A percentile compares a stretch with the other conserved stretches of the same genome.
Conservation (phyloP, 495 filamentous ascomycete species). For the Talaromyces trachyspermus region DNA sequence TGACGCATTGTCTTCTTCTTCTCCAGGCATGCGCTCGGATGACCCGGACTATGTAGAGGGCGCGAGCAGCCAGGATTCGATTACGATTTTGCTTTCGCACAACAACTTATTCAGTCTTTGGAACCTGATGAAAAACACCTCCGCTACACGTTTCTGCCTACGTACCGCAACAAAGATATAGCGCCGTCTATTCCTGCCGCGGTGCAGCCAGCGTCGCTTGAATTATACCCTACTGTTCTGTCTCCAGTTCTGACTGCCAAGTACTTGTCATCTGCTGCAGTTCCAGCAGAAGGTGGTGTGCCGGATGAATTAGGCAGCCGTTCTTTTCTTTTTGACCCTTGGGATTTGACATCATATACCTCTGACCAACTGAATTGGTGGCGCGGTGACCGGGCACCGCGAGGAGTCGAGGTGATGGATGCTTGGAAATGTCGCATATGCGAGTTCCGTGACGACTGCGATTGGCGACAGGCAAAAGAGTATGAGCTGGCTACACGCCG, state of each 20-base stretch:
- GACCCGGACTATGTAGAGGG: conserved; percentile 25
- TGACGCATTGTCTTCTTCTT: conserved; percentile 30
- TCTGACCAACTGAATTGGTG: conserved; percentile 73
- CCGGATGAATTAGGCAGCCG: conserved; percentile 52
- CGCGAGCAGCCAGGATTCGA: conserved; percentile 37
- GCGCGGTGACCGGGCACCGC: conserved; percentile 66
- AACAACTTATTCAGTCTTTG: conserved; percentile 57
- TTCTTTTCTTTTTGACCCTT: conserved; percentile 61
- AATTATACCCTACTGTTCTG: conserved; percentile 40
- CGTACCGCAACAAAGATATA: conserved; percentile 19
- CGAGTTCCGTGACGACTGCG: conserved; percentile 55
- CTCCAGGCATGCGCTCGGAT: conserved; percentile 20
- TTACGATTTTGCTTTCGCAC: conserved; percentile 49
- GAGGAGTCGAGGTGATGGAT: conserved; percentile 82
- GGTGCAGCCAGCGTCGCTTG: conserved; percentile 49
- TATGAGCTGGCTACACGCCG: conserved; percentile 29
- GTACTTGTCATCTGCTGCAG: conserved; percentile 30
- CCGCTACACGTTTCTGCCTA: conserved; percentile 53
- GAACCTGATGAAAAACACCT: conserved; percentile 60
- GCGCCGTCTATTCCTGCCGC: conserved; percentile 41
- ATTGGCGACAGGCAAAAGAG: conserved; percentile 48
- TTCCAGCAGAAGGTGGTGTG: conserved; percentile 21
- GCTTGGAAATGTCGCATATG: conserved; percentile 79
- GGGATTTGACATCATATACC: conserved; percentile 56
- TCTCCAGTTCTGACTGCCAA: conserved; percentile 41